Conservation (phyloP, 768 basidiomycete species). For the Lentinula sp. region DNA sequence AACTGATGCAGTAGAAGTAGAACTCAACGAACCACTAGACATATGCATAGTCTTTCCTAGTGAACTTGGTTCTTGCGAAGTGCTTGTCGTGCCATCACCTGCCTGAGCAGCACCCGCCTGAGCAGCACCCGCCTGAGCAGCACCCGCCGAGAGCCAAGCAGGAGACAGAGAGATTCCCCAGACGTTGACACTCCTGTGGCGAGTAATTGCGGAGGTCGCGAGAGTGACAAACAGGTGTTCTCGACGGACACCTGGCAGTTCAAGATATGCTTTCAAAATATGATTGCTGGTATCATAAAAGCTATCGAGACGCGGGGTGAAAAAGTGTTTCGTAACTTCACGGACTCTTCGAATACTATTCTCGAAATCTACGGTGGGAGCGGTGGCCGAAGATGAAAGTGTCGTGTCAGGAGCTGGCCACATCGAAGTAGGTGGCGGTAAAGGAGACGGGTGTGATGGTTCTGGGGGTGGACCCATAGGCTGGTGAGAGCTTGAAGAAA, state of each 20-base stretch:
- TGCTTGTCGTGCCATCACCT: background rate
- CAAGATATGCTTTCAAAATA: background rate
- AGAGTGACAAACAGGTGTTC: background rate
- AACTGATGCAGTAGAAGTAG: background rate
- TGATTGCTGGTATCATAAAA: background rate
- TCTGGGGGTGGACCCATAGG: background rate
- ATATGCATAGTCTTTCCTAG: conserved; percentile 1
- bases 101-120: background rate
- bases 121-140: background rate
- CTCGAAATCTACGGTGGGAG: background rate
- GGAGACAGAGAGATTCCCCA: conserved; percentile 2
- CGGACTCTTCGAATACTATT: background rate
- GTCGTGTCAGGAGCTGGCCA: background rate
- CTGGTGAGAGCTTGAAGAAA: background rate
- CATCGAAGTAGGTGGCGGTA: background rate
- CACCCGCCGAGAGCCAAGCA: background rate
- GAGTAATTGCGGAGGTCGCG: background rate
- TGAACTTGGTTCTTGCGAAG: background rate
- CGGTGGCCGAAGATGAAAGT: background rate
- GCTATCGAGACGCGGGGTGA: background rate
- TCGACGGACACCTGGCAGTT: background rate
- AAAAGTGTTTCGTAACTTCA: background rate
- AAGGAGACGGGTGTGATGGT: background rate
- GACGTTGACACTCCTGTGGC: background rate
- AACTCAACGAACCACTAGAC: conserved; percentile 6